Evolutionary conservation across 1,284 basidiomycete species (phyloP).

Genomic region (Ceratobasidium sp.): DNA sequence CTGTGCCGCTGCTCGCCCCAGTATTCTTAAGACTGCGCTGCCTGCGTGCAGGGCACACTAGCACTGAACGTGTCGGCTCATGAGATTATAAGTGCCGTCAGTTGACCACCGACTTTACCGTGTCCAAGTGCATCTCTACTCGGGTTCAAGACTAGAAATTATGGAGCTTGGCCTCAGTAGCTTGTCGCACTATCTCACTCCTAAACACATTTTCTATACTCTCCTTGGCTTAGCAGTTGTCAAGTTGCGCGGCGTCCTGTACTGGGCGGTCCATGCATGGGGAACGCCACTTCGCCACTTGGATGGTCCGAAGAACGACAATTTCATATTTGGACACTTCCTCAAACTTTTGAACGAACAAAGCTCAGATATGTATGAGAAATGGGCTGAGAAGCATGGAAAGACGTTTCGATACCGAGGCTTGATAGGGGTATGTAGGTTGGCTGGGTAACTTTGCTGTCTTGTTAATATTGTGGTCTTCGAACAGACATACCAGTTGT

Average conservation of each 20-base stretch:
- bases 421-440: constrained; percentile 32
- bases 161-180: constrained; percentile 10
- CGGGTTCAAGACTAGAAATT: neutral
- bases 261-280: neutral
- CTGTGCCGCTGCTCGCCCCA: too few species aligned
- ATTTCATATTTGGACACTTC: constrained; percentile 42
- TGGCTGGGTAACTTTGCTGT: too few species aligned
- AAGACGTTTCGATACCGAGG: constrained; percentile 35
- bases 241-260: constrained; percentile 6
- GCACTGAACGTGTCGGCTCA: too few species aligned
- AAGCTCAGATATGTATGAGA: constrained; percentile 3
- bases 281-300: constrained; percentile 25
- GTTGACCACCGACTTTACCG: too few species aligned
- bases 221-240: constrained; percentile 13
- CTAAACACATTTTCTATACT: neutral
- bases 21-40: too few species aligned
- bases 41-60: too few species aligned
- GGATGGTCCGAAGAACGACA: constrained; percentile 24
- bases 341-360: constrained; percentile 13
- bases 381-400: constrained; percentile 44
- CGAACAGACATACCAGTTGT: constrained; percentile 2
- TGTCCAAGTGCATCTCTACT: too few species aligned
- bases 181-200: neutral
- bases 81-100: too few species aligned
- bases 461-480: too few species aligned